These are phyloP conservation scores for Stenocarpella maydis DNA, from an alignment of 2,329 filamentous ascomycete species.

Conservation along the genomic window DNA sequence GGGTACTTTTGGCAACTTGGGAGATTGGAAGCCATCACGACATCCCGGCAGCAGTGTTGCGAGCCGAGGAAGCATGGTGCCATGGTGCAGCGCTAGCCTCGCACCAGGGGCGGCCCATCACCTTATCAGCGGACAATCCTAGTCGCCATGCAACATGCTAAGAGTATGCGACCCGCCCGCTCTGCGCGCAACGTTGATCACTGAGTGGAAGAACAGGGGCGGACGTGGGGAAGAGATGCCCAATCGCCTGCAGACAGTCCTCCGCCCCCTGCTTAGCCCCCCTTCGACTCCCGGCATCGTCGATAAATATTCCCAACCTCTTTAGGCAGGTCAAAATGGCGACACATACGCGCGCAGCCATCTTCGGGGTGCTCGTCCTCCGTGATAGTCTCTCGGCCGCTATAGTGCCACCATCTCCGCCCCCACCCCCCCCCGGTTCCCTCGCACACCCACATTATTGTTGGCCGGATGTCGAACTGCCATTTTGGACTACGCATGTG, in stretches of 20 bases:
- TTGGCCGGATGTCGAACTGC: conserved; percentile 3
- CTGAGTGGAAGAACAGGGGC: not conserved
- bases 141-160: conserved; percentile 12
- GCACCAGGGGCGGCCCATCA: conserved; percentile 13
- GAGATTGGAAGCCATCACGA: conserved; percentile 14
- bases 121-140: conserved; percentile 28
- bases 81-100: conserved; percentile 8
- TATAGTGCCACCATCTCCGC: not conserved
- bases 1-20: too few relatives aligned
- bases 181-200: conserved; percentile 5
- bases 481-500: conserved; percentile 21
- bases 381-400: conserved; percentile 19
- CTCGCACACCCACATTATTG: conserved; percentile 9
- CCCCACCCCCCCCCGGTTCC: too few relatives aligned
- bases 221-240: conserved; percentile 12
- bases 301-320: not conserved
- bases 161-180: not conserved
- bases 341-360: not conserved
- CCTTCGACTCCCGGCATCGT: conserved; percentile 14
- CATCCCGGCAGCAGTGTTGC: conserved; percentile 10
- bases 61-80: conserved; percentile 8
- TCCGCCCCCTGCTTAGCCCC: conserved; percentile 15
- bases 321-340: conserved; percentile 25
- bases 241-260: conserved; percentile 24
- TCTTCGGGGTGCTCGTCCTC: conserved; percentile 8